Conservation (phyloP, 2,329 filamentous ascomycete species). For the Claviceps digitariae region DNA sequence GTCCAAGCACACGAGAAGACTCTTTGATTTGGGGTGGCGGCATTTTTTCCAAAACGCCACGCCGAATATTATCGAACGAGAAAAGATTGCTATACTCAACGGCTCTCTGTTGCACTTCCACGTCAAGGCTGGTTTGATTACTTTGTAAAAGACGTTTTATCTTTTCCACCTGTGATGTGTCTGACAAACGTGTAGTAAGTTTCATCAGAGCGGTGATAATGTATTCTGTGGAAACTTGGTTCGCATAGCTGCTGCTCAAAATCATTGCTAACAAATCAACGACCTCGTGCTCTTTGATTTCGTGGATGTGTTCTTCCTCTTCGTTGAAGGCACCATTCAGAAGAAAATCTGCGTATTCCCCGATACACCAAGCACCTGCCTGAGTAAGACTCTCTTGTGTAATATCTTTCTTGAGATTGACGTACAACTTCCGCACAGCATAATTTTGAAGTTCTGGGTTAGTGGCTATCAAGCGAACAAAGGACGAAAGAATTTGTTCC, state of each 20-base stretch:
- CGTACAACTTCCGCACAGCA: conserved; percentile 87
- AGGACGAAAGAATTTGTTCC: conserved; percentile 93
- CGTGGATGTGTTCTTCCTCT: conserved; percentile 73
- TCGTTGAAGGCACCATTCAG: conserved; percentile 83
- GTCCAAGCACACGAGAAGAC: conserved; percentile 79
- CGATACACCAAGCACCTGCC: conserved; percentile 92
- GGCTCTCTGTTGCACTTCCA: conserved; percentile 91
- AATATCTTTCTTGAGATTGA: conserved; percentile 85
- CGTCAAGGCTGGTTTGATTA: conserved; percentile 76
- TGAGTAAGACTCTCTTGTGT: conserved; percentile 92
- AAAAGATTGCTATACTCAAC: conserved; percentile 97
- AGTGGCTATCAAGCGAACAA: conserved; percentile 88
- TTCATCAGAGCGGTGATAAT: conserved; percentile 94
- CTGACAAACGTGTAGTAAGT: conserved; percentile 74
- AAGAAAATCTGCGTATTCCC: conserved; percentile 89
- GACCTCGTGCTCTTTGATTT: conserved; percentile 77
- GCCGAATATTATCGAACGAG: conserved; percentile 70
- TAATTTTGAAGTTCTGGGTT: conserved; percentile 93
- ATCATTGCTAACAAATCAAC: conserved; percentile 88
- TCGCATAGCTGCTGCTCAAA: conserved; percentile 87
- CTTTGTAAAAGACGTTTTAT: conserved; percentile 64
- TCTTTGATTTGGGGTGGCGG: conserved; percentile 93
- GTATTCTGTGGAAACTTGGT: conserved; percentile 84
- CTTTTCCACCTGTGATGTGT: conserved; percentile 74
- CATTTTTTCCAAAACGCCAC: conserved; percentile 94